Base-by-base conservation (phyloP, 176 grass and related monocot species). In the Sorghum bicolor region DNA sequence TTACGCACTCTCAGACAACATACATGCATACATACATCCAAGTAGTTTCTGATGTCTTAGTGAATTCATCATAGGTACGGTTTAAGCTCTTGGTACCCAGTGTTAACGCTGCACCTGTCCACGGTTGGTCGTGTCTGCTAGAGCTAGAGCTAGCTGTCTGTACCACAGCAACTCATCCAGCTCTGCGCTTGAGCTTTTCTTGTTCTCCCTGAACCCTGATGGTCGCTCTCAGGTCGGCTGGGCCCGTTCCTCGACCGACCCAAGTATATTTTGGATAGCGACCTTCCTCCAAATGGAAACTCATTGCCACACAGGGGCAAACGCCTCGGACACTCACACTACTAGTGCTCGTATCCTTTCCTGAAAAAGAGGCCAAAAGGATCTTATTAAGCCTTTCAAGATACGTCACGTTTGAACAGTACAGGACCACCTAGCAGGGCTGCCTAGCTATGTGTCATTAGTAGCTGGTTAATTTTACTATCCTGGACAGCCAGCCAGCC, bases 281-380 rank as follows among this genome's bases (percentile, higher is more conserved):
- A 92, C 92, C 55, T 43, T 92, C 80, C 94, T 87, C 92, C 87
- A 83, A 90, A 92, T 89, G 84, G 77, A 90, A 87, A 83, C 29
- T 17, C 82, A 72, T 84, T 82, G 40, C 38, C 44, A 83, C 83
- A 77, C 66, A 92, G 86, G 4, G 77, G 67, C 58, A 82, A 87
- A 67, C 72, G 61, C 76, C 62, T 72, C 44, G 50, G 58, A 57
- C 17, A 65, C 44, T 37, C 3, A 47, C 4, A 50, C 45, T 50
- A 19, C 82, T 70, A 77, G 52, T 74, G 48, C 74, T 76, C 52
- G 32, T 57, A 83, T 63, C 57, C 43, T 82, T 90, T 37, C 72
- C 29, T 62, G 78, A 78, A 82, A 80, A 36, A 79, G 68, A 74
- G 57, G 47, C 64, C 20, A 10, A 67, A 71, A 34, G 57, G 57